Conservation (phyloP, 495 filamentous ascomycete genomes). For the Immersiella caudata region DNA sequence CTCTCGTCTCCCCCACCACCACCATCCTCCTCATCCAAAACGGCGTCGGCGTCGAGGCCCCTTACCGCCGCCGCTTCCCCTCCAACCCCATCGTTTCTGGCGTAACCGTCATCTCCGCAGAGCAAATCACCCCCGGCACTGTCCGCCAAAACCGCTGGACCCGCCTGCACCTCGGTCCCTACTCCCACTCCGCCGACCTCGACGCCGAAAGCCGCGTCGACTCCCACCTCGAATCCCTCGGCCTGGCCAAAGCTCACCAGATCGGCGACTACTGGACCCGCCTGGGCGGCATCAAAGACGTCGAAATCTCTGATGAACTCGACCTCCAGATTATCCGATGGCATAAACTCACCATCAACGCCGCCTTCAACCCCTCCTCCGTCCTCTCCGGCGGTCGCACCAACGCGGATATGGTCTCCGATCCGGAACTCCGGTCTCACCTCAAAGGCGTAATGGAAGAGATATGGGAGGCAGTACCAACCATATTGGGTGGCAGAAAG, state of each 20-base stretch:
- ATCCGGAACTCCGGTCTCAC: slow-evolving; percentile 52
- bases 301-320: slow-evolving; percentile 49
- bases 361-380: slow-evolving; percentile 64
- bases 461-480: slow-evolving; percentile 57
- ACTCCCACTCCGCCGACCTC: slow-evolving; percentile 37
- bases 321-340: slow-evolving; percentile 61
- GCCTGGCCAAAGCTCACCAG: slow-evolving; percentile 29
- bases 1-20: slow-evolving; percentile 52
- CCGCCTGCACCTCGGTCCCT: slow-evolving; percentile 59
- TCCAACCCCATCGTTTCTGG: slow-evolving; percentile 59
- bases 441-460: slow-evolving; percentile 60
- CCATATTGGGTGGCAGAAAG: slow-evolving; percentile 47
- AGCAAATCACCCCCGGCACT: slow-evolving; percentile 51
- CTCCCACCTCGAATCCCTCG: slow-evolving; percentile 36
- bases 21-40: slow-evolving; percentile 70
- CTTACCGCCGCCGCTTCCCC: slow-evolving; percentile 61
- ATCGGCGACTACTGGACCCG: slow-evolving; percentile 44
- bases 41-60: slow-evolving; percentile 68
- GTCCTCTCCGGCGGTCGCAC: slow-evolving; percentile 58
- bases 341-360: slow-evolving; percentile 69
- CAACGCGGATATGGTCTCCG: slow-evolving; percentile 57
- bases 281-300: slow-evolving; percentile 57
- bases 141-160: slow-evolving; percentile 66
- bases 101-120: slow-evolving; percentile 60
- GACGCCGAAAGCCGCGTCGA: slow-evolving; percentile 7